Percentiles rank a stretch among this genome's conserved stretches.
Evolutionary conservation across 1,284 basidiomycete genomes (phyloP).

Genomic region (Ceratobasidium sp.): DNA sequence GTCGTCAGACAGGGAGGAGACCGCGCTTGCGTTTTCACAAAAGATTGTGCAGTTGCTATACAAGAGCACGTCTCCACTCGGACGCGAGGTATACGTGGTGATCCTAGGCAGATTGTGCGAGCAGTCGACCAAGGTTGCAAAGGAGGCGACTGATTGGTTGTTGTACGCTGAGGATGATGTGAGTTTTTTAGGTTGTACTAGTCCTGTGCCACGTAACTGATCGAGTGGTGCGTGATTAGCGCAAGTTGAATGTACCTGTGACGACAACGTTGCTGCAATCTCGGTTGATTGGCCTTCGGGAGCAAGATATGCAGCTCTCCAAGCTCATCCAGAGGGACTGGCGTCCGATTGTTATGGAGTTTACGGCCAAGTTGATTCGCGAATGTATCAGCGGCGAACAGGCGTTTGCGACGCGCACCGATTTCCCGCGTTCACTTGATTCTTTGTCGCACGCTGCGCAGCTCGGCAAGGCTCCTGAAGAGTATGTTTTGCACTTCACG

Average conservation of each 20-base stretch:
- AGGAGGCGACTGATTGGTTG: slow-evolving; percentile 97
- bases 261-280: slow-evolving; percentile 88
- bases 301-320: slow-evolving; percentile 91
- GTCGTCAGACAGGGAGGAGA: slow-evolving; percentile 80
- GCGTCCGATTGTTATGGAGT: slow-evolving; percentile 79
- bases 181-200: slow-evolving; percentile 48
- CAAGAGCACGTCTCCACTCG: slow-evolving; percentile 81
- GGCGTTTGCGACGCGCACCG: slow-evolving; percentile 75
- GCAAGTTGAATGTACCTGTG: slow-evolving; percentile 95
- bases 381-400: slow-evolving; percentile 84
- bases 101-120: slow-evolving; percentile 90
- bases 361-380: slow-evolving; percentile 82
- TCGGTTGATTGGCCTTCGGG: slow-evolving; percentile 76
- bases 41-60: slow-evolving; percentile 90
- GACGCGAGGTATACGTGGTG: slow-evolving; percentile 88
- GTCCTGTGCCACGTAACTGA: neutral
- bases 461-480: slow-evolving; percentile 77
- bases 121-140: slow-evolving; percentile 88
- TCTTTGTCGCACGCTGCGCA: slow-evolving; percentile 77
- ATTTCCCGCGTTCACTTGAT: slow-evolving; percentile 84
- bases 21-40: slow-evolving; percentile 91
- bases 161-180: slow-evolving; percentile 97
- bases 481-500: slow-evolving; percentile 58
- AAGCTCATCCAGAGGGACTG: slow-evolving; percentile 81
- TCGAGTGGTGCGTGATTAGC: slow-evolving; percentile 56